Evolutionary conservation across 2,329 filamentous ascomycete species (phyloP).

Genomic region (Aspergillus tamarii): DNA sequence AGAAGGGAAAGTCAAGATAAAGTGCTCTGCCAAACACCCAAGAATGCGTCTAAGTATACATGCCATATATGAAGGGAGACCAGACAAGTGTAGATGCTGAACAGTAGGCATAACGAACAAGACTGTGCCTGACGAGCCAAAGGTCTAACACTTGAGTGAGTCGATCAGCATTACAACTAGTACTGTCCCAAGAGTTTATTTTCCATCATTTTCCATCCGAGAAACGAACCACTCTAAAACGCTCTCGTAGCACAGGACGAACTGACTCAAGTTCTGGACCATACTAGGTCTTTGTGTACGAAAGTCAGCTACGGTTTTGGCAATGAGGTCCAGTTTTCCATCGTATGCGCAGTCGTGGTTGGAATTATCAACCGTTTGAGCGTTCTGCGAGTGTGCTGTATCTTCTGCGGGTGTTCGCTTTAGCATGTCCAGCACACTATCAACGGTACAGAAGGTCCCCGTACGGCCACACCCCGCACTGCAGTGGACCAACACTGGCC

Average conservation of each 20-base stretch:
- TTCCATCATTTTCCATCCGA: slow-evolving; percentile 24
- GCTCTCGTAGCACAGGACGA: slow-evolving; percentile 94
- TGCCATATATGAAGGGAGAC: not conserved
- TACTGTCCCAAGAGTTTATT: slow-evolving; percentile 14
- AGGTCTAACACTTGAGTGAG: not conserved
- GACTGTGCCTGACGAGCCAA: not conserved
- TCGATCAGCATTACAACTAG: slow-evolving; percentile 1
- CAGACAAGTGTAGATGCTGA: slow-evolving; percentile 7
- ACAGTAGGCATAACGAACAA: not conserved
- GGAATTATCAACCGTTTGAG: slow-evolving; percentile 24
- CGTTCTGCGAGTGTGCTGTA: slow-evolving; percentile 17
- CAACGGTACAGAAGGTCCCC: slow-evolving; percentile 94
- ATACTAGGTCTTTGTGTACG: slow-evolving; percentile 86
- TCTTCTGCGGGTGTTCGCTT: slow-evolving; percentile 71
- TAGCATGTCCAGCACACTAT: slow-evolving; percentile 93
- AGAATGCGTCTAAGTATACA: slow-evolving; percentile 18
- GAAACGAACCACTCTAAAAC: slow-evolving; percentile 79
- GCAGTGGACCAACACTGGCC: slow-evolving; percentile 90
- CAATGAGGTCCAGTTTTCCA: slow-evolving; percentile 76
- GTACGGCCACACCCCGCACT: slow-evolving; percentile 95
- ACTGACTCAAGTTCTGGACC: slow-evolving; percentile 93
- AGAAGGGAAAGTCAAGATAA: not conserved
- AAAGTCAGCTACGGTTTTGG: slow-evolving; percentile 89
- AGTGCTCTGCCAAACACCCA: slow-evolving; percentile 12
- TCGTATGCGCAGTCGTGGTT: slow-evolving; percentile 67